Conservation (phyloP, 345 rosid genomes). For the Syzygium grande region DNA sequence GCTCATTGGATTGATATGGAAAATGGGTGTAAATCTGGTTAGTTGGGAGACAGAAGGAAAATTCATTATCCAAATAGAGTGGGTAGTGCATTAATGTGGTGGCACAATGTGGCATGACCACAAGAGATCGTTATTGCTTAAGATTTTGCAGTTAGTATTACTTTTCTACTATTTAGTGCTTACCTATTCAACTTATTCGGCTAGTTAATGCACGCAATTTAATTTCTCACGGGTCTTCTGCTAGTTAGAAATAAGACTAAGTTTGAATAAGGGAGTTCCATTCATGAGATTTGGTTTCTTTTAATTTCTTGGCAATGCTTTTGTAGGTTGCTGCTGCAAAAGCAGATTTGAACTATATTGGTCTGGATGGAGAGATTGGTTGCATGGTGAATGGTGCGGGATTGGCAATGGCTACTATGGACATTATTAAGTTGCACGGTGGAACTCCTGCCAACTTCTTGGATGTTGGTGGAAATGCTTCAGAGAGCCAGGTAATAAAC, state of each 20-base stretch:
- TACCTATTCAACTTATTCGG: background rate
- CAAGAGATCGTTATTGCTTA: background rate
- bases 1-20: background rate
- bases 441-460: conserved; percentile 99
- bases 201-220: background rate
- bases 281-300: background rate
- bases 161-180: background rate
- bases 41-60: background rate
- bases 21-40: background rate
- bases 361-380: conserved; percentile 98
- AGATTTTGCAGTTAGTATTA: background rate
- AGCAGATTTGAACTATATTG: conserved; percentile 97
- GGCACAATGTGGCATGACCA: background rate
- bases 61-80: background rate
- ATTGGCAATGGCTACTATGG: conserved; percentile 99
- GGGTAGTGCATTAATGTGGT: background rate
- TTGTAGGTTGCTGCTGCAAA: conserved; percentile 84
- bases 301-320: conserved; percentile 2
- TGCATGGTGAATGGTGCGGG: conserved; percentile 99
- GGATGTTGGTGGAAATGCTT: conserved; percentile 98
- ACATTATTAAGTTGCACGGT: conserved; percentile 93
- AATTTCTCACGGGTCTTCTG: background rate
- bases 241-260: background rate
- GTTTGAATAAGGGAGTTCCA: background rate
- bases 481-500: conserved; percentile 78